Evolutionary conservation across 1,284 basidiomycete species (phyloP).

Genomic region (Jaminaea rosea): DNA sequence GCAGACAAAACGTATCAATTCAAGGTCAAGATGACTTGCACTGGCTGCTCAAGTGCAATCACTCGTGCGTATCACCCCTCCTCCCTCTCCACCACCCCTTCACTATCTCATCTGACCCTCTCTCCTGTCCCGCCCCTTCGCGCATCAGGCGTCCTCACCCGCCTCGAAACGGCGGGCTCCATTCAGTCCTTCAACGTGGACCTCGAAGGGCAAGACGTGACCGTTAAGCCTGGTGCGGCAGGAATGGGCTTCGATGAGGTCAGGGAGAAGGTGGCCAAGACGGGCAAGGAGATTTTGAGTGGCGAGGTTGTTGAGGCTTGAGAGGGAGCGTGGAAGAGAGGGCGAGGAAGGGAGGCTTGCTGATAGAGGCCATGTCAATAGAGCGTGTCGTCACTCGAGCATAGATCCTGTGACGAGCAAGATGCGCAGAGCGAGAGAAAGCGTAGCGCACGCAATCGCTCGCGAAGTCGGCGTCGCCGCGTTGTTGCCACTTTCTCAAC

Average conservation of each 20-base stretch:
- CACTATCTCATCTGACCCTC: too few relatives aligned
- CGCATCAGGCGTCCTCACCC: too few relatives aligned
- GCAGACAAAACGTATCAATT: neutral
- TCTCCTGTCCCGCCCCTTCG: too few relatives aligned
- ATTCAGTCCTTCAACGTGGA: neutral
- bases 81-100: too few relatives aligned
- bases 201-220: neutral
- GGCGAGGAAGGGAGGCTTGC: neutral
- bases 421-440: too few relatives aligned
- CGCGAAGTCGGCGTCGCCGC: too few relatives aligned
- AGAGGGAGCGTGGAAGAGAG: neutral
- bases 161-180: neutral
- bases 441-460: too few relatives aligned
- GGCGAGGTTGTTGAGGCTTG: neutral
- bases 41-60: neutral
- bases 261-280: conserved; percentile 1
- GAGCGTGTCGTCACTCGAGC: too few relatives aligned
- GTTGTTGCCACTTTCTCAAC: too few relatives aligned
- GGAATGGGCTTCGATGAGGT: conserved; percentile 3
- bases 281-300: conserved; percentile 1
- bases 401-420: too few relatives aligned
- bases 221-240: neutral
- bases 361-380: too few relatives aligned
- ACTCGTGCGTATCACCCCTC: too few relatives aligned
- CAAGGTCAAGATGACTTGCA: neutral